Evolutionary conservation across 2,329 filamentous ascomycete species (phyloP), one percentile per base, ranked within the genome.

Genomic region (Macroventuria anomochaeta): DNA sequence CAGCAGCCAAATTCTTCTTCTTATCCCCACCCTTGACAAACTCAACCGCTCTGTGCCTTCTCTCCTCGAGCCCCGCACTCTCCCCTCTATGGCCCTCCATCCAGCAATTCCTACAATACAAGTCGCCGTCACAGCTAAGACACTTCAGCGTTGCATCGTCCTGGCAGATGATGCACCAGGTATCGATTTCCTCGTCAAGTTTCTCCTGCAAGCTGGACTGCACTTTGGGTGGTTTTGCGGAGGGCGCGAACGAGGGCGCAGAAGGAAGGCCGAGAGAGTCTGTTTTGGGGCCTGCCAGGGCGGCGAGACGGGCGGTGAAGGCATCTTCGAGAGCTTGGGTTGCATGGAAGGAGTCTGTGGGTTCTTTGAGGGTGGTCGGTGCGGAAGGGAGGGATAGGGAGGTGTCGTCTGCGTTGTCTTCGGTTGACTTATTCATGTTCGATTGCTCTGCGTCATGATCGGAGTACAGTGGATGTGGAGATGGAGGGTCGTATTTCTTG

Each of bases 61-160:
- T 79, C 71, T 92, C 89, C 53, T 93, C 90, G 40, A 83, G 87
- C 1, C 85, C 86, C 0, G 88, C 90, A 37, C 80, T 79, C 0
- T 86, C 85, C 0, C 89, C 87, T 28, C 85, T 77, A 66, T 96
- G 91, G 72, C 91, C 91, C 67, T 93, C 90, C 54, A 81, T 83
- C 91, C 91, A 96, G 77, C 91, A 96, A 13, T 83, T 78, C 18
- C 81, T 79, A 71, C 91, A 96, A 70, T 93, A 96, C 33, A 91
- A 78, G 59, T 93, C 83, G 1, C 77, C 79, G 46, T 81, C 86
- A 64, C 91, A 96, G 3, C 88, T 90, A 0, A 86, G 69, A 69
- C 91, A 96, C 52, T 81, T 81, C 23, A 95, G 76, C 3, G 85
- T 86, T 0, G 88, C 90, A 67, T 95, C 89, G 53, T 91, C 89